Evolutionary conservation across 164 flowering plant species (phyloP).

Genomic region (Umbellularia californica): DNA sequence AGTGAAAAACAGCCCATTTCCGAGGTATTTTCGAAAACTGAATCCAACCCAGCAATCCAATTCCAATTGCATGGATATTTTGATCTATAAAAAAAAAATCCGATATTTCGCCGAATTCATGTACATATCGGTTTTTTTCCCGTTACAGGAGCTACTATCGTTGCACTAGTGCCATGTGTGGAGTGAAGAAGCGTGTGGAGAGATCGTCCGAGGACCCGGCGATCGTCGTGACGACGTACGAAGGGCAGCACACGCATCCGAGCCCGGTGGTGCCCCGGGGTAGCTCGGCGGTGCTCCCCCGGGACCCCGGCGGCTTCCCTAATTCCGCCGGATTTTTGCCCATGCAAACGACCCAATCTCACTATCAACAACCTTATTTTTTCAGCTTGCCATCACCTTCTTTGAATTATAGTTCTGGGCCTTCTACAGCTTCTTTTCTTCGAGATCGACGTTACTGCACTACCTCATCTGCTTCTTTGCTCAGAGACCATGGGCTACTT

Average conservation of each 20-base stretch:
- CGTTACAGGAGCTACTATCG: conserved; percentile 80
- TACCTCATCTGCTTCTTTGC: conserved; percentile 22
- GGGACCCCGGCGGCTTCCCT: conserved; percentile 5
- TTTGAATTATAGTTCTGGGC: conserved; percentile 12
- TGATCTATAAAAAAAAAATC: not conserved
- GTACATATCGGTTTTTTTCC: not conserved
- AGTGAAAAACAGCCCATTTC: conserved; percentile 90
- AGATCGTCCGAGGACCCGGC: conserved; percentile 67
- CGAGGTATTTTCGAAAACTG: conserved; percentile 42
- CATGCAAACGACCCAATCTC: conserved; percentile 16
- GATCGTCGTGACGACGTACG: conserved; percentile 79
- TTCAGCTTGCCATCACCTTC: conserved; percentile 24
- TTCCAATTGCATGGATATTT: not conserved
- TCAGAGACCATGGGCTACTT: conserved; percentile 68
- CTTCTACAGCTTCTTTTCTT: conserved; percentile 13
- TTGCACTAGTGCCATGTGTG: conserved; percentile 75
- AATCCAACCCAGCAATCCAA: not conserved
- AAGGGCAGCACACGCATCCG: conserved; percentile 81
- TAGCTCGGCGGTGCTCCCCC: conserved; percentile 20
- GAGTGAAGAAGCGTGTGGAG: conserved; percentile 92
- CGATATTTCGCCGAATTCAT: not conserved
- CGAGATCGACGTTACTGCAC: conserved; percentile 23
- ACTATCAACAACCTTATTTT: conserved; percentile 18
- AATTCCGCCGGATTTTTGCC: conserved; percentile 6
- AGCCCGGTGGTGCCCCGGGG: conserved; percentile 60